phyloP scores from a whole-genome alignment of 2,329 filamentous ascomycete species.

The Fusarium verticillioides region DNA sequence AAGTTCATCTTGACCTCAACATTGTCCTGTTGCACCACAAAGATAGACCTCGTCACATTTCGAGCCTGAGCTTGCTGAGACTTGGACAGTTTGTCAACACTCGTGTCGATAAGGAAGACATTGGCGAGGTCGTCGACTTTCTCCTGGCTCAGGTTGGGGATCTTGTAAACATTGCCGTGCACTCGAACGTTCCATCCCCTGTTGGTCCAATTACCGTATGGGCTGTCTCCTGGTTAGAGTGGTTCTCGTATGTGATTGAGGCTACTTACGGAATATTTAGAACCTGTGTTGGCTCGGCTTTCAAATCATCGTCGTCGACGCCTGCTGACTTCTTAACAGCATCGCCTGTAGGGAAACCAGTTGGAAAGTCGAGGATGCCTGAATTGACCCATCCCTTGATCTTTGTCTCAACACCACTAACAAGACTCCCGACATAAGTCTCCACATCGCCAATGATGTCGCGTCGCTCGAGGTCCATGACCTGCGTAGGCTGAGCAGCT shows the following conservation, averaged over 20 bases:
- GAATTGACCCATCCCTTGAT: slow-evolving; percentile 70
- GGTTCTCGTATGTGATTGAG: neutral
- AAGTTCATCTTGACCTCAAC: slow-evolving; percentile 73
- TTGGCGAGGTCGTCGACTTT: slow-evolving; percentile 77
- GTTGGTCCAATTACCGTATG: slow-evolving; percentile 82
- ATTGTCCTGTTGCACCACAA: slow-evolving; percentile 77
- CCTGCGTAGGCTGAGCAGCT: slow-evolving; percentile 42
- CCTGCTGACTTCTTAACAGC: slow-evolving; percentile 71
- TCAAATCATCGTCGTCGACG: slow-evolving; percentile 66
- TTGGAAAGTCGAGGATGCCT: slow-evolving; percentile 75
- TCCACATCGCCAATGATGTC: slow-evolving; percentile 56
- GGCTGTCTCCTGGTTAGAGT: slow-evolving; percentile 46
- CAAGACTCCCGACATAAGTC: slow-evolving; percentile 62
- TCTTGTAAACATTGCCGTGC: slow-evolving; percentile 85
- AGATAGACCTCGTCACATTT: slow-evolving; percentile 78
- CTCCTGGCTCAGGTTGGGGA: slow-evolving; percentile 72
- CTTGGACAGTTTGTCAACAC: slow-evolving; percentile 67
- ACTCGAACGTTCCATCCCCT: slow-evolving; percentile 80
- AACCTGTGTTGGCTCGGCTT: slow-evolving; percentile 73
- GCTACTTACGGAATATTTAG: slow-evolving; percentile 69
- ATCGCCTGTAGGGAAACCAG: slow-evolving; percentile 71
- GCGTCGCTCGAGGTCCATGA: slow-evolving; percentile 44
- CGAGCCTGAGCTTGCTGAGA: slow-evolving; percentile 74
- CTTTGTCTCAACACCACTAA: slow-evolving; percentile 63
- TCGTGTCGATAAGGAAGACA: slow-evolving; percentile 73